Base-by-base conservation (phyloP, 2,329 filamentous ascomycete genomes). In the Nannizziopsis arthrosporioides region DNA sequence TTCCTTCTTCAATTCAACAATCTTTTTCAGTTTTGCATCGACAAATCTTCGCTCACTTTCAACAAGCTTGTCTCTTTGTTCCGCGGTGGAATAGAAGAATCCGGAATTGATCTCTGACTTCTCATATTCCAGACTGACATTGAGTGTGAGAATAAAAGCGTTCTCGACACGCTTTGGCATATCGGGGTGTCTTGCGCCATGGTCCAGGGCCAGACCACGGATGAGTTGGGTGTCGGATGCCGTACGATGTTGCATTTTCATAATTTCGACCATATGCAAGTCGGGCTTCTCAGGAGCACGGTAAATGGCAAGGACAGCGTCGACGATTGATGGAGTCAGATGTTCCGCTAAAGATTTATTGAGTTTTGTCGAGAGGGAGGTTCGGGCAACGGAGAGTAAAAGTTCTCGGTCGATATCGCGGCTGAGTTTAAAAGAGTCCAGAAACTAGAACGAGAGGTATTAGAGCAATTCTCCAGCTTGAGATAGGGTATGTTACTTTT, bases 201-300 rank as follows among this genome's bases (percentile, higher is more conserved):
- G 92, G 62, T 98, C 92, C 52, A 98, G 73, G 8, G 87, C 92
- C 50, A 98, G 75, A 51, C 92, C 92, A 55, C 85, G 81, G 67
- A 98, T 95, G 51, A 98, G 80, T 68, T 94, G 88, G 49, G 92
- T 98, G 68, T 98, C 92, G 30, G 92, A 86, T 51, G 90, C 89
- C 45, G 86, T 88, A 58, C 90, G 85, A 73, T 98, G 92, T 73
- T 98, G 92, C 90, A 98, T 96, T 67, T 94, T 96, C 92, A 98
- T 98, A 61, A 98, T 96, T 71, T 98, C 92, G 57, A 98, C 78
- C 92, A 98, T 98, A 74, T 96, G 90, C 62, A 98, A 70, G 70
- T 98, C 92, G 49, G 93, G 93, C 73, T 96, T 96, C 54, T 80
- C 81, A 19, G 86, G 86, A 14, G 85, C 74, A 66, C 88, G 78